A percentile compares a stretch with the other conserved stretches of the same genome.
Conservation (phyloP, 169 alveolate genomes). For the Plasmodium blacklocki region DNA sequence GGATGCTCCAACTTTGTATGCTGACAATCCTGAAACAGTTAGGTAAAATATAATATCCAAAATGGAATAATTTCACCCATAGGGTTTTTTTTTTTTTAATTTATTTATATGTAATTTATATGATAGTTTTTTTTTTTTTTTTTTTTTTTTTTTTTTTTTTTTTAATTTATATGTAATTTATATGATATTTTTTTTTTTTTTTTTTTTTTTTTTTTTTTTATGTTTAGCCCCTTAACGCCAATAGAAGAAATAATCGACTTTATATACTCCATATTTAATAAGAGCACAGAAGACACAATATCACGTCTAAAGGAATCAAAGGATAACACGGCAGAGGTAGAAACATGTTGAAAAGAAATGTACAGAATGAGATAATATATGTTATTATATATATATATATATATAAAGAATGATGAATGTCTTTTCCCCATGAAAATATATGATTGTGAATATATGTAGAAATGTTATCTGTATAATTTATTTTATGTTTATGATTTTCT, state of each 20-base stretch:
- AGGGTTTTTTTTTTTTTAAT: background rate
- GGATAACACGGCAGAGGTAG: slow-evolving; percentile 34
- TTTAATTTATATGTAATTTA: background rate
- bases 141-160: slow-evolving; percentile 4
- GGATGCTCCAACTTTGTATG: slow-evolving; percentile 24
- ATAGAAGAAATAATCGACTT: slow-evolving; percentile 40
- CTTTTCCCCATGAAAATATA: background rate
- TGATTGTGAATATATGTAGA: too few species aligned
- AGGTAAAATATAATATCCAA: slow-evolving; percentile 5
- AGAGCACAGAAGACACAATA: slow-evolving; percentile 26
- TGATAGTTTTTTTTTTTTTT: background rate
- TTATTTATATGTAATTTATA: background rate
- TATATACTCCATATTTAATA: slow-evolving; percentile 23
- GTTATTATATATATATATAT: background rate
- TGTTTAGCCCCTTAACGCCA: slow-evolving; percentile 37
- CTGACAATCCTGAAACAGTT: slow-evolving; percentile 34
- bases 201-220: slow-evolving; percentile 1
- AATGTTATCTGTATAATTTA: background rate
- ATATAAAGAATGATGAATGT: background rate
- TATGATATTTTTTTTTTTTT: background rate
- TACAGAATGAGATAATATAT: background rate
- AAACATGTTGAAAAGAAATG: background rate
- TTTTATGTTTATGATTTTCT: background rate
- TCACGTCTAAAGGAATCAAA: slow-evolving; percentile 30
- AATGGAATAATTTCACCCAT: background rate